phyloP scores from a whole-genome alignment of 1,284 basidiomycete species.

The Cryptococcus sp. region DNA sequence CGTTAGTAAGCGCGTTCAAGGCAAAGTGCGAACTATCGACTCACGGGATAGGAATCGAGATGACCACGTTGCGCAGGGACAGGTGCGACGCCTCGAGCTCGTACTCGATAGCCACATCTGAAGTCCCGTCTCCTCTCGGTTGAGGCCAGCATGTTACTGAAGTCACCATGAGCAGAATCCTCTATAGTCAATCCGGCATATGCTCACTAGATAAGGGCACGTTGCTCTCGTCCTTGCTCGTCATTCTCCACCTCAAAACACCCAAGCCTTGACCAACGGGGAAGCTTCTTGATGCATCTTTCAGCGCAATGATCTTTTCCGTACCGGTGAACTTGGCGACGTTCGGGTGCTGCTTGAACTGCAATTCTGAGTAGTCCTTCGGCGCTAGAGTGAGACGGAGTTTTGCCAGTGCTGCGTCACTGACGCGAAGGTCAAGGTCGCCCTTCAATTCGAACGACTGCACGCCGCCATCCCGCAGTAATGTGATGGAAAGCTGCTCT shows the following conservation, averaged over 20 bases:
- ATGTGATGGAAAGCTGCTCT: slow-evolving; percentile 76
- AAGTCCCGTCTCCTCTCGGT: slow-evolving; percentile 81
- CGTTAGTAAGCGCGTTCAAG: slow-evolving; percentile 6
- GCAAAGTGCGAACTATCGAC: slow-evolving; percentile 42
- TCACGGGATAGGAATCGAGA: slow-evolving; percentile 89
- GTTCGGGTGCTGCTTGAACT: slow-evolving; percentile 97
- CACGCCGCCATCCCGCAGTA: slow-evolving; percentile 87
- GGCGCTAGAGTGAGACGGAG: slow-evolving; percentile 70
- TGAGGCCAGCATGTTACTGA: slow-evolving; percentile 96
- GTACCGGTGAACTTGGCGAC: slow-evolving; percentile 75
- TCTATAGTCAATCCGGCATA: neutral
- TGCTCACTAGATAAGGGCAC: slow-evolving; percentile 84
- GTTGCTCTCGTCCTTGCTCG: slow-evolving; percentile 85
- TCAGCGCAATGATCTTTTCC: slow-evolving; percentile 75
- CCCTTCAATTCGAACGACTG: slow-evolving; percentile 88
- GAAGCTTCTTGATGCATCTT: slow-evolving; percentile 79
- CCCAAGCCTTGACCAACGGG: slow-evolving; percentile 82
- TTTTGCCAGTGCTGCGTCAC: slow-evolving; percentile 73
- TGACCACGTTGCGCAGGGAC: slow-evolving; percentile 77
- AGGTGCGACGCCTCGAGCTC: slow-evolving; percentile 85
- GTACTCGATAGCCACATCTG: slow-evolving; percentile 94
- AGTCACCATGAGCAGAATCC: neutral
- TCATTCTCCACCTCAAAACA: slow-evolving; percentile 90
- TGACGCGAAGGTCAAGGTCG: slow-evolving; percentile 86
- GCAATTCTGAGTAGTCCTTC: slow-evolving; percentile 68